A percentile compares a stretch with the other conserved stretches of the same genome.
Evolutionary conservation across 805 yeast genomes (phyloP).

Genomic region (Metschnikowia sp.): DNA sequence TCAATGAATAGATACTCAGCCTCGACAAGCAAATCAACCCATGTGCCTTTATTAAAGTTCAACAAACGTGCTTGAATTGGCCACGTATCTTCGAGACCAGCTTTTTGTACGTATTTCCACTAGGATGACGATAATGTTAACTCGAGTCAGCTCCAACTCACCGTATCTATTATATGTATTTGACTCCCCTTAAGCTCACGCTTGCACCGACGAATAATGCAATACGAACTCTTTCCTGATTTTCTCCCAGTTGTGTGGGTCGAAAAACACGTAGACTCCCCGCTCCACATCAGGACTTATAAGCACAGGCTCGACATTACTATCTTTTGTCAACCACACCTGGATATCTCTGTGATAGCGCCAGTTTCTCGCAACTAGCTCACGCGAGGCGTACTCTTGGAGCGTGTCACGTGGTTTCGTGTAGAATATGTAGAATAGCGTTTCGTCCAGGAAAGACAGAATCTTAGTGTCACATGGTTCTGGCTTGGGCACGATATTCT

Average conservation of each 20-base stretch:
- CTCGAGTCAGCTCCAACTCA: too few species aligned
- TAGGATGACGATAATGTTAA: too few species aligned
- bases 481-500: slow-evolving; percentile 36
- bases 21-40: too few species aligned
- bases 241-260: slow-evolving; percentile 94
- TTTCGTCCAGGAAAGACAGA: slow-evolving; percentile 77
- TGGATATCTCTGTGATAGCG: slow-evolving; percentile 92
- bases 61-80: not conserved
- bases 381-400: slow-evolving; percentile 92
- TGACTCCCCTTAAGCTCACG: slow-evolving; percentile 6
- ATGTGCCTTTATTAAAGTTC: too few species aligned
- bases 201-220: slow-evolving; percentile 42
- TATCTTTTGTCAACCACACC: slow-evolving; percentile 95
- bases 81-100: not conserved
- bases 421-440: slow-evolving; percentile 88
- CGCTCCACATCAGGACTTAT: slow-evolving; percentile 79
- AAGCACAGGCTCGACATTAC: slow-evolving; percentile 82
- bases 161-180: too few species aligned
- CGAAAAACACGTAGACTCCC: slow-evolving; percentile 91
- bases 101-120: not conserved
- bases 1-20: too few species aligned
- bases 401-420: slow-evolving; percentile 88
- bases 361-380: slow-evolving; percentile 91
- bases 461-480: slow-evolving; percentile 49
- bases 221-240: slow-evolving; percentile 67